These are phyloP conservation scores for Gillenia trifoliata DNA, from an alignment of 306 rosid genomes.

Conservation along the genomic window DNA sequence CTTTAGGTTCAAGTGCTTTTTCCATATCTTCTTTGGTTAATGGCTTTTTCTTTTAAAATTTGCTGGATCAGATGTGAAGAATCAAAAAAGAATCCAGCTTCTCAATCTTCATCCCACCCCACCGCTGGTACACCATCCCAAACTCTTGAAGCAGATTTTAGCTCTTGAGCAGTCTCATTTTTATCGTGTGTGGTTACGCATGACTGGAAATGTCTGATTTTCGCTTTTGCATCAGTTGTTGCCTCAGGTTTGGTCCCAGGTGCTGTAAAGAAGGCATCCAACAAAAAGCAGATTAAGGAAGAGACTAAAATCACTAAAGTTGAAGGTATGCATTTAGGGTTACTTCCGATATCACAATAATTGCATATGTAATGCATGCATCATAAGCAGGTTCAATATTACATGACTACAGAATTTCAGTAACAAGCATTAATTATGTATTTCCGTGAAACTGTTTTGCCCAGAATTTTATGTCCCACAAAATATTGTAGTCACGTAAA, in stretches of 20 bases:
- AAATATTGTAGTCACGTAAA: not conserved
- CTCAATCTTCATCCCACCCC: conserved; percentile 35
- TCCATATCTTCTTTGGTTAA: conserved; percentile 15
- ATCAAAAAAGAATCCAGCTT: conserved; percentile 35
- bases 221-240: conserved; percentile 15
- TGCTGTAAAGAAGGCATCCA: conserved; percentile 49
- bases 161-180: not conserved
- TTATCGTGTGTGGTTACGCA: not conserved
- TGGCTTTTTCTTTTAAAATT: not conserved
- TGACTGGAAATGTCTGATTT: not conserved
- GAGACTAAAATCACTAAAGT: conserved; percentile 42
- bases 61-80: conserved; percentile 52
- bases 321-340: conserved; percentile 53
- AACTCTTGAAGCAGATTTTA: not conserved
- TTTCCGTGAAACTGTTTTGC: not conserved
- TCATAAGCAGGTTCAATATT: not conserved
- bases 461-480: not conserved
- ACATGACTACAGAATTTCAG: not conserved
- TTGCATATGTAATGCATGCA: not conserved
- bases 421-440: not conserved
- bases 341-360: not conserved
- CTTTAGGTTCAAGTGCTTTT: conserved; percentile 17
- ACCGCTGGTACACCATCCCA: conserved; percentile 51
- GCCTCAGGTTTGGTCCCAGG: conserved; percentile 33
- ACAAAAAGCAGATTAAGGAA: conserved; percentile 35